A percentile compares a stretch with the other conserved stretches of the same genome.
Evolutionary conservation across 768 basidiomycete species (phyloP).

Genomic region (Rickenella mellea): DNA sequence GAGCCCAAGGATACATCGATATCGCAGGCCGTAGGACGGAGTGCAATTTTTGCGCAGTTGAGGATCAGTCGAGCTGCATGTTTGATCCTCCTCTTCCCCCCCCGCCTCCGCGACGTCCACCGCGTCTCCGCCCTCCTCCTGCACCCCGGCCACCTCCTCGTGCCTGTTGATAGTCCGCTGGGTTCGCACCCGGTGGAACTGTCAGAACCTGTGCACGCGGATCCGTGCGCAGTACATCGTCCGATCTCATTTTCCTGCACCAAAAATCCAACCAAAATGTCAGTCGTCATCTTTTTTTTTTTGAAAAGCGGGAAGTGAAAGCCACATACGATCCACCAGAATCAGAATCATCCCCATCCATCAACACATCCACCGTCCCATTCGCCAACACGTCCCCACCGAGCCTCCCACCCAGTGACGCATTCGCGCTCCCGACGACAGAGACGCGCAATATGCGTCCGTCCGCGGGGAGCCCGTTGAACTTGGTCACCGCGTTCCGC

Average conservation of each 20-base stretch:
- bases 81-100: too few relatives aligned
- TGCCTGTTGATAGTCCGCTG: slow-evolving; percentile 40
- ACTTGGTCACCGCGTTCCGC: slow-evolving; percentile 58
- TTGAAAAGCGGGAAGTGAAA: not conserved
- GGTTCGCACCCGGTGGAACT: slow-evolving; percentile 57
- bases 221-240: slow-evolving; percentile 51
- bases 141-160: slow-evolving; percentile 17
- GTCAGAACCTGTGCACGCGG: slow-evolving; percentile 63
- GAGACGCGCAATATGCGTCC: slow-evolving; percentile 62
- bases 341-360: slow-evolving; percentile 28
- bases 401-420: slow-evolving; percentile 47
- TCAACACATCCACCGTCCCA: slow-evolving; percentile 40
- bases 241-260: slow-evolving; percentile 77
- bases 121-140: slow-evolving; percentile 23
- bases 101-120: slow-evolving; percentile 24
- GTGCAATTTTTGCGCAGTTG: too few relatives aligned
- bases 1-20: too few relatives aligned
- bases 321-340: slow-evolving; percentile 48
- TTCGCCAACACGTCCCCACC: slow-evolving; percentile 43
- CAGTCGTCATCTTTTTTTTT: not conserved
- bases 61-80: slow-evolving; percentile 48
- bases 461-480: slow-evolving; percentile 75
- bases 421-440: slow-evolving; percentile 48
- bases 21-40: too few relatives aligned
- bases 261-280: not conserved